A percentile compares a stretch with the other conserved stretches of the same genome.
Evolutionary conservation across 352 stramenopile genomes (phyloP).

Genomic region (Thalassiosira pacifica): DNA sequence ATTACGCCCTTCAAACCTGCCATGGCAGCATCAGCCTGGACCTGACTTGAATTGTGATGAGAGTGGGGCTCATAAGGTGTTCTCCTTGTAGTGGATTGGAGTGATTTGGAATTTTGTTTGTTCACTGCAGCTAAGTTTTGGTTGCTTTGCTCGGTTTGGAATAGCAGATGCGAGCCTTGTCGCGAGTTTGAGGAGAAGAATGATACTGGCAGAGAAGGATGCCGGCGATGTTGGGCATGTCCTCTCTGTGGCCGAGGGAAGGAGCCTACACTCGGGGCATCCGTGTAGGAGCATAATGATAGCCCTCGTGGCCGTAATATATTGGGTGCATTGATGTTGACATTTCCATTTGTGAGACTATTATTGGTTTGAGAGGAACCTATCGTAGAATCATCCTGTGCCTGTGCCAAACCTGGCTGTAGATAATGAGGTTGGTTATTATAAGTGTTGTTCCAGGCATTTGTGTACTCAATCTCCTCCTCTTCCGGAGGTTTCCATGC

Average conservation of each 20-base stretch:
- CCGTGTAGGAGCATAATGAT: slow-evolving; percentile 40
- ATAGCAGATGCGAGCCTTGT: background rate
- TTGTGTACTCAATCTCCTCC: slow-evolving; percentile 58
- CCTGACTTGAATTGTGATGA: slow-evolving; percentile 48
- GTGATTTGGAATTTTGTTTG: too few species aligned
- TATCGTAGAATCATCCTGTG: slow-evolving; percentile 57
- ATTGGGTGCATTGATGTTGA: slow-evolving; percentile 15
- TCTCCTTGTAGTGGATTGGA: slow-evolving; percentile 37
- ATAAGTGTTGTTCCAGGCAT: slow-evolving; percentile 54
- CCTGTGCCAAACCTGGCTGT: background rate
- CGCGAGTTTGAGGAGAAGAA: slow-evolving; percentile 51
- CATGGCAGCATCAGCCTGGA: slow-evolving; percentile 56
- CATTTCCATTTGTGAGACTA: slow-evolving; percentile 43
- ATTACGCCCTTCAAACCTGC: slow-evolving; percentile 53
- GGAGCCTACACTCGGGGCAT: slow-evolving; percentile 39
- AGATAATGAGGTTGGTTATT: slow-evolving; percentile 58
- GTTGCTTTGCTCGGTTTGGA: too few species aligned
- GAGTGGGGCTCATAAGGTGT: slow-evolving; percentile 57
- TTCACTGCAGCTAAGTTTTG: too few species aligned
- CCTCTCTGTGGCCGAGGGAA: slow-evolving; percentile 26
- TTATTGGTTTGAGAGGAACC: slow-evolving; percentile 61
- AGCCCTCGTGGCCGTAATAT: slow-evolving; percentile 49
- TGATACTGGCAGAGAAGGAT: slow-evolving; percentile 52
- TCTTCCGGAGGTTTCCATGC: slow-evolving; percentile 57
- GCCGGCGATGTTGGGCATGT: slow-evolving; percentile 39